phyloP scores from a whole-genome alignment of 1,284 basidiomycete species.

The Cryptococcus sp. region DNA sequence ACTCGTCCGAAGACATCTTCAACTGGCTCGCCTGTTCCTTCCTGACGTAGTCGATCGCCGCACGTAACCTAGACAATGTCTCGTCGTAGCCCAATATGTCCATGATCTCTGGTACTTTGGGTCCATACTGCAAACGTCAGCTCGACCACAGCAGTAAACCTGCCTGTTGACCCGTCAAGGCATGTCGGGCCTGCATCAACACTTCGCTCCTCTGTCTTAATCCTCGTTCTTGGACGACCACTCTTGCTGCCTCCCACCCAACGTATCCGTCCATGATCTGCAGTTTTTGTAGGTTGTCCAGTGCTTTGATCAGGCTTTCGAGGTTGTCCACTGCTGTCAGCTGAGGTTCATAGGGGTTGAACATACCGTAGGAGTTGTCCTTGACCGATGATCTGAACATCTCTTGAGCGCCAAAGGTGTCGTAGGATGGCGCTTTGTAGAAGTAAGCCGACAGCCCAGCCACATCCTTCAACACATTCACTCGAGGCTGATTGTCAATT shows the following conservation, averaged over 20 bases:
- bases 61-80: conserved; percentile 16
- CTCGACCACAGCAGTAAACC: conserved; percentile 13
- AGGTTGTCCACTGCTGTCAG: conserved; percentile 19
- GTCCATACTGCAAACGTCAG: conserved; percentile 23
- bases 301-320: conserved; percentile 5
- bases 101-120: conserved; percentile 31
- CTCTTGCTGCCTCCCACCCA: conserved; percentile 51
- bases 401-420: conserved; percentile 53
- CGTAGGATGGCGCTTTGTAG: conserved; percentile 62
- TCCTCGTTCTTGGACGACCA: conserved; percentile 47
- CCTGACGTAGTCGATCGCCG: conserved; percentile 14
- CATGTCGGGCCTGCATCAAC: conserved; percentile 67
- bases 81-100: conserved; percentile 24
- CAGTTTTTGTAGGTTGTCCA: neutral
- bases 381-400: conserved; percentile 53
- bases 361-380: conserved; percentile 40
- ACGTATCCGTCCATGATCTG: conserved; percentile 8
- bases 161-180: conserved; percentile 73
- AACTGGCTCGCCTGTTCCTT: neutral
- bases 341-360: neutral
- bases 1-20: neutral
- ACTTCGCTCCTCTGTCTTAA: conserved; percentile 54
- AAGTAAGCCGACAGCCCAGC: conserved; percentile 64
- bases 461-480: conserved; percentile 63
- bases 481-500: conserved; percentile 55